phyloP scores from a whole-genome alignment of 2,329 filamentous ascomycete genomes.

The Talaromyces atroroseus region DNA sequence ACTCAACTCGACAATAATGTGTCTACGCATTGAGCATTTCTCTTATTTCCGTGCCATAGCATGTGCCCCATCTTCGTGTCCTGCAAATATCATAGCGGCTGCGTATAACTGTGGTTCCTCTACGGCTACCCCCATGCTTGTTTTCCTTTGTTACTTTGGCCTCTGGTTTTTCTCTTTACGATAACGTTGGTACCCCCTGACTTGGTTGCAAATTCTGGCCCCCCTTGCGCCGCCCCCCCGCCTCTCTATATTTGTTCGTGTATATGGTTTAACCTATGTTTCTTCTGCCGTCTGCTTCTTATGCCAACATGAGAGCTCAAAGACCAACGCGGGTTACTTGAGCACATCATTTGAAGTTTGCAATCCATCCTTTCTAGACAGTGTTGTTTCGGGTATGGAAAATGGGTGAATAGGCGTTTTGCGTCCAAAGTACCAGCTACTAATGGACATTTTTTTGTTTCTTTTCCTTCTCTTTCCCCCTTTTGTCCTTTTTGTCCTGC shows the following conservation, averaged over 20 bases:
- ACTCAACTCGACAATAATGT: constrained; percentile 34
- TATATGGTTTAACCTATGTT: constrained; percentile 30
- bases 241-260: constrained; percentile 30
- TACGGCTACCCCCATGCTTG: constrained; percentile 6
- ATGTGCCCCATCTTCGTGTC: constrained; percentile 19
- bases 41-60: constrained; percentile 9
- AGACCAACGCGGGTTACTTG: constrained; percentile 3
- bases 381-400: constrained; percentile 13
- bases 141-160: constrained; percentile 25
- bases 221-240: neutral
- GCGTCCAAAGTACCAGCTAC: constrained; percentile 6
- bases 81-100: constrained; percentile 33
- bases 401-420: constrained; percentile 14
- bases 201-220: neutral
- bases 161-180: constrained; percentile 17
- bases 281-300: constrained; percentile 10
- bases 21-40: constrained; percentile 13
- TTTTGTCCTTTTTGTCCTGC: neutral
- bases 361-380: constrained; percentile 9
- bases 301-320: constrained; percentile 3
- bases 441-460: constrained; percentile 25
- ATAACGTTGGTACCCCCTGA: constrained; percentile 12
- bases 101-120: constrained; percentile 28
- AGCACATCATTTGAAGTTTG: constrained; percentile 9
- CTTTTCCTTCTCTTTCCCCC: constrained; percentile 12